Evolutionary conservation across 2,329 filamentous ascomycete species (phyloP).

Genomic region (Fusarium xylarioides): DNA sequence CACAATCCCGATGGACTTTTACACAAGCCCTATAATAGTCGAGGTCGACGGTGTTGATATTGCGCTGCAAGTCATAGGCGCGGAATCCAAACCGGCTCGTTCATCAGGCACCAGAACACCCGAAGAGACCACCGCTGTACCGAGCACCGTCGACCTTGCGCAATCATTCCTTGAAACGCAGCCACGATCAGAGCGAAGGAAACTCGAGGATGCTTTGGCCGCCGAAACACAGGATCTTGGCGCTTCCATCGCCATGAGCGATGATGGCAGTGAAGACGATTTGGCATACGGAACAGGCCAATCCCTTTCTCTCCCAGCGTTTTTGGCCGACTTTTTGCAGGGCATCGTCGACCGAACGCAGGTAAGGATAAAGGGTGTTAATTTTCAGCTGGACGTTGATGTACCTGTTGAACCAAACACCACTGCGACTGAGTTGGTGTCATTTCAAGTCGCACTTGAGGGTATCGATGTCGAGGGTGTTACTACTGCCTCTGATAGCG

Average conservation of each 20-base stretch:
- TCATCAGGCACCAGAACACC: slow-evolving; percentile 52
- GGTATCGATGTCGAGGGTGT: slow-evolving; percentile 74
- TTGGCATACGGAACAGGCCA: slow-evolving; percentile 73
- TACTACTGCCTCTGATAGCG: slow-evolving; percentile 53
- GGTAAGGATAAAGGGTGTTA: slow-evolving; percentile 71
- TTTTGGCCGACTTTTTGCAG: slow-evolving; percentile 76
- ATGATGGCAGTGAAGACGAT: slow-evolving; percentile 71
- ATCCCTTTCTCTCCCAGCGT: slow-evolving; percentile 72
- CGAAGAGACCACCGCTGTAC: slow-evolving; percentile 56
- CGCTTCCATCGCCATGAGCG: slow-evolving; percentile 67
- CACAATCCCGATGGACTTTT: slow-evolving; percentile 88
- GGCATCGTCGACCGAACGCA: slow-evolving; percentile 77
- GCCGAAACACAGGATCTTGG: slow-evolving; percentile 70
- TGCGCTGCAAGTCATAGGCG: slow-evolving; percentile 62
- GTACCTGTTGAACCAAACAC: slow-evolving; percentile 59
- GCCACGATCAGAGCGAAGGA: slow-evolving; percentile 69
- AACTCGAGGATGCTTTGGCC: slow-evolving; percentile 74
- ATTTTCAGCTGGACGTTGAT: slow-evolving; percentile 71
- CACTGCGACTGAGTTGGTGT: slow-evolving; percentile 63
- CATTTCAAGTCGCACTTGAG: slow-evolving; percentile 72
- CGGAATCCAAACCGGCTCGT: slow-evolving; percentile 43
- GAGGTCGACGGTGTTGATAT: slow-evolving; percentile 85
- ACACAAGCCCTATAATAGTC: slow-evolving; percentile 82
- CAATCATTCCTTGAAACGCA: slow-evolving; percentile 81
- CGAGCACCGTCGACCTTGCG: slow-evolving; percentile 76